Base-by-base conservation (phyloP, 768 basidiomycete species). In the Trametes villosa region DNA sequence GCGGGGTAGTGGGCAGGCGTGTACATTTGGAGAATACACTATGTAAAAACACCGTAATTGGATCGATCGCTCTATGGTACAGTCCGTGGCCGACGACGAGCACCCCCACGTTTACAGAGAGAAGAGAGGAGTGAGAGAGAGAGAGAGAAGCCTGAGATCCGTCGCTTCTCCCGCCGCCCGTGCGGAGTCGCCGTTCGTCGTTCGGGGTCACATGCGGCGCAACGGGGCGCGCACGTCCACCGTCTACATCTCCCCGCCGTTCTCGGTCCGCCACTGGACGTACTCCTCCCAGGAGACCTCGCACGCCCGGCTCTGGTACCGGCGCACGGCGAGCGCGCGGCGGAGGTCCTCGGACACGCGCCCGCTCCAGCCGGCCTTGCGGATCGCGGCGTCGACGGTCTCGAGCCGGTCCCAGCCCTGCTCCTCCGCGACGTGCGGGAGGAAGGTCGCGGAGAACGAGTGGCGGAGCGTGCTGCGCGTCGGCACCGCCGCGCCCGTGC, bases 341-440 rank as follows among this genome's bases (percentile, higher is more conserved):
- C 93, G 81, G 50, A 94, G 74, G 66, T 91, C 91, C 71, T 96
- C 94, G 0, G 87, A 91, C 68, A 96, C 91, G 50, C 74, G 74
- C 1, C 92, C 93, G 57, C 73, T 83, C 89, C 90, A 98, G 3
- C 95, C 97, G 4, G 96, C 92, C 76, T 99, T 99, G 63, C 86
- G 84, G 64, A 98, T 94, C 29, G 95, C 94, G 67, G 88, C 94
- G 67, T 96, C 88, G 38, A 99, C 77, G 8, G 96, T 89, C 73
- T 97, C 91, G 59, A 89, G 78, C 81, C 90, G 91, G 62, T 87
- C 85, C 97, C 97, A 99, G 8, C 93, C 95, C 74, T 98, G 96
- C 36, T 94, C 92, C 0, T 88, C 84, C 42, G 92, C 89, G 60
- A 99, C 91, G 55, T 98, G 88, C 5, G 97, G 97, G 12, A 99